Conservation (phyloP, 352 stramenopile species). For the Phytophthora capsici region DNA sequence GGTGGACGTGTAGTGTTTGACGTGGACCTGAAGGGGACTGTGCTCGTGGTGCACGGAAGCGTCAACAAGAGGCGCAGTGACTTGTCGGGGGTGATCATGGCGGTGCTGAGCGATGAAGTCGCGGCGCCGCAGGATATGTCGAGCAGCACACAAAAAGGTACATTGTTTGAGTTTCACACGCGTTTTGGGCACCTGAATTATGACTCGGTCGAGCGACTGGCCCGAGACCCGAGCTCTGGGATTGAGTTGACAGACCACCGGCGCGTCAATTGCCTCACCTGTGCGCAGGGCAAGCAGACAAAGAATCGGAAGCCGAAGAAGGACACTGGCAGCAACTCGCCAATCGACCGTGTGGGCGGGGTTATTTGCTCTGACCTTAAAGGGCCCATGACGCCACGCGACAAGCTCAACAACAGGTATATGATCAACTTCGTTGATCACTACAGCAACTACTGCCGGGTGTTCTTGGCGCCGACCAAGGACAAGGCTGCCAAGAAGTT, state of each 20-base stretch:
- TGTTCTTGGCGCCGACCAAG: no score
- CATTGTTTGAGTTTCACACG: conserved; percentile 9
- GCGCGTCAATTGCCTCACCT: conserved; percentile 16
- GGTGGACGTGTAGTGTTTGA: conserved; percentile 4
- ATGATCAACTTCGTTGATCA: no score
- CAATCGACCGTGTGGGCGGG: no score
- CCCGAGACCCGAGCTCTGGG: background rate
- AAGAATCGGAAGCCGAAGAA: background rate
- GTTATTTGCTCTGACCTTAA: no score
- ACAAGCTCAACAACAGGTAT: no score
- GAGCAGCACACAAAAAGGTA: background rate
- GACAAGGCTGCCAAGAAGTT: no score
- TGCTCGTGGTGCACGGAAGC: background rate
- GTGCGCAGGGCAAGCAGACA: conserved; percentile 16
- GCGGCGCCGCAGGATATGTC: background rate
- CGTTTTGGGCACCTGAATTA: conserved; percentile 8
- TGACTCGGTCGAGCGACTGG: conserved; percentile 5
- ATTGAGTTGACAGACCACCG: conserved; percentile 5
- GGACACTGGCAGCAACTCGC: no score
- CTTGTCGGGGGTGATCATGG: conserved; percentile 10
- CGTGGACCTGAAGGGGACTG: background rate
- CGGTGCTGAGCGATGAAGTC: background rate
- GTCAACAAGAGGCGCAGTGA: no score
- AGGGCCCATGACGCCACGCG: no score
- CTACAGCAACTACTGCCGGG: no score